Percentiles rank a stretch among this genome's conserved stretches.
Conservation (phyloP, 2,329 filamentous ascomycete genomes). For the Fusarium transvaalense region DNA sequence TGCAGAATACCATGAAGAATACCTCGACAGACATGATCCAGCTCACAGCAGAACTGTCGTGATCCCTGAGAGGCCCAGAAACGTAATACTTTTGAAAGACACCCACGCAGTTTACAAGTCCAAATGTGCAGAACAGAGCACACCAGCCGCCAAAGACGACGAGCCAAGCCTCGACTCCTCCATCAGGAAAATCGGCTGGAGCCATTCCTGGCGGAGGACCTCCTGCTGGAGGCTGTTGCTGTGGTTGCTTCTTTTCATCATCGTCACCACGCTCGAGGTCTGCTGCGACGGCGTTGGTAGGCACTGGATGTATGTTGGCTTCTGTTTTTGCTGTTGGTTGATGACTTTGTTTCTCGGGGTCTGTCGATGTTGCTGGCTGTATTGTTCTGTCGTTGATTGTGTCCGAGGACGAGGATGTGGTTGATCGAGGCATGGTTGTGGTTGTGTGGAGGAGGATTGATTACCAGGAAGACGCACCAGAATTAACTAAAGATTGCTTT, state of each 20-base stretch:
- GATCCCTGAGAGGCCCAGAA: slow-evolving; percentile 59
- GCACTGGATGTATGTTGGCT: slow-evolving; percentile 45
- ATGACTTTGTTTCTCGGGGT: slow-evolving; percentile 25
- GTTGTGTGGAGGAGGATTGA: neutral
- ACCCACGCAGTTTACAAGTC: slow-evolving; percentile 61
- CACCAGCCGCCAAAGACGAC: slow-evolving; percentile 64
- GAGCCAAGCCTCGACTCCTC: slow-evolving; percentile 68
- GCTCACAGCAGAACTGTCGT: slow-evolving; percentile 65
- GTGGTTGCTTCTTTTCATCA: slow-evolving; percentile 27
- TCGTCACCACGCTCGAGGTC: slow-evolving; percentile 45
- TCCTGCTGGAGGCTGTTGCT: slow-evolving; percentile 25
- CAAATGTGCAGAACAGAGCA: slow-evolving; percentile 60
- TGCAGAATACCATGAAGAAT: slow-evolving; percentile 64
- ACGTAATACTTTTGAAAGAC: slow-evolving; percentile 72
- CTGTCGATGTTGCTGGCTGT: slow-evolving; percentile 10
- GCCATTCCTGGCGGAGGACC: slow-evolving; percentile 53
- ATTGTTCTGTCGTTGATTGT: slow-evolving; percentile 43
- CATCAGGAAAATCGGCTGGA: slow-evolving; percentile 70
- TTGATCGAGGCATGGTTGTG: slow-evolving; percentile 43
- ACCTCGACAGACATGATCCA: slow-evolving; percentile 71
- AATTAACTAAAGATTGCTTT: neutral
- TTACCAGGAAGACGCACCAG: neutral
- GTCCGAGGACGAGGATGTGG: slow-evolving; percentile 45
- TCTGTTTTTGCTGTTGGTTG: slow-evolving; percentile 30
- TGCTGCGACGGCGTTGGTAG: slow-evolving; percentile 47